Evolutionary conservation across 768 basidiomycete species (phyloP), one percentile per base, ranked within the genome.

Genomic region (Rhizopogon vinicolor): DNA sequence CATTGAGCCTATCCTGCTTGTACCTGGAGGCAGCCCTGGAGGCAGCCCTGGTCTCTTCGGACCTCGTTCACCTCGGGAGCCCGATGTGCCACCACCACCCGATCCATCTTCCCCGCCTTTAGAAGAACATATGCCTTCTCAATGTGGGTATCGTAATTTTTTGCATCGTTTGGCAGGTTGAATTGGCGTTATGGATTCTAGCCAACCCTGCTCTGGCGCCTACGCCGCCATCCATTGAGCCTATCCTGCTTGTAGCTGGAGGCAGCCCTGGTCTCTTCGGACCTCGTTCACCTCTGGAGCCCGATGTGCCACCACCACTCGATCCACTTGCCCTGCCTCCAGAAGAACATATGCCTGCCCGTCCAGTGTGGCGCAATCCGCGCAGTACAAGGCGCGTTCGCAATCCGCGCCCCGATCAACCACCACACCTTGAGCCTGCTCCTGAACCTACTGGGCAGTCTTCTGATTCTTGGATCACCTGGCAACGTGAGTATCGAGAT

Each of bases 31-130:
- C 22, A 25, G 22, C 22, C 22, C 22, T 25, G 22, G 22, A 48
- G 70, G 72, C 40, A 84, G 79, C 55, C 85, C 83, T 42, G 89
- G 89, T 29, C 69, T 93, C 57, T 93, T 92, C 64, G 91, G 91
- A 31, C 88, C 90, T 41, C 77, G 86, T 71, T 25, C 68, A 72
- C 6, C 74, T 77, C n/a, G 73, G 22, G 22, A 22, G 22, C 22
- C 22, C 22, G 1, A 71, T 18, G 74, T 73, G n/a, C 77, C 72
- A 13, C 75, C 77, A 7, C 74, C 76, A 16, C 72, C 75, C 5
- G 73, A 75, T 33, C 70, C 70, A 13, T 75, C 77, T 44, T 74
- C 72, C 12, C 70, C 71, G 5, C 68, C 74, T 33, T 78, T 78
- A 19, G 72, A 74, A 10, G 80, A 81, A 8, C 67, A 73, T 19